Conservation (phyloP, 2,329 filamentous ascomycete species). For the Fusarium oligoseptatum region DNA sequence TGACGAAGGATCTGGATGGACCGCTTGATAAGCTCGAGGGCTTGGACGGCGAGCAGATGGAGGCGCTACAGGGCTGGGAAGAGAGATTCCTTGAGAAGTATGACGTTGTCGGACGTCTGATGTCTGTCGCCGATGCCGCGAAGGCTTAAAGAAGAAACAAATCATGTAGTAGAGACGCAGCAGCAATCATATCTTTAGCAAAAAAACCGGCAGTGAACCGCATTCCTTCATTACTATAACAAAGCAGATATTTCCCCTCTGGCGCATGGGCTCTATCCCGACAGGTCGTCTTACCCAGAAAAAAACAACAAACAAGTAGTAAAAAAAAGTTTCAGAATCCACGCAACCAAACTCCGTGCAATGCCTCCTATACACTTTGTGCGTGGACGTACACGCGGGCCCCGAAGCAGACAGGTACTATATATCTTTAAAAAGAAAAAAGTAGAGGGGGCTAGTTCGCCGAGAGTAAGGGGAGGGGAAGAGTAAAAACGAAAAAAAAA, state of each 20-base stretch:
- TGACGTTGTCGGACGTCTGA: slow-evolving; percentile 89
- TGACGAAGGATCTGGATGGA: slow-evolving; percentile 89
- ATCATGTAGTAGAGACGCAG: not conserved
- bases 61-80: slow-evolving; percentile 91
- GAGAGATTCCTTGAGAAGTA: slow-evolving; percentile 95
- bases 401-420: slow-evolving; percentile 32
- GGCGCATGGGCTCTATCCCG: slow-evolving; percentile 31
- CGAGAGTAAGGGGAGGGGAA: slow-evolving; percentile 23
- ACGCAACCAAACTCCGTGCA: slow-evolving; percentile 51
- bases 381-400: slow-evolving; percentile 33
- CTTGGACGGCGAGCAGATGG: slow-evolving; percentile 80
- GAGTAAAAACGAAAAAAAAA: slow-evolving; percentile 19
- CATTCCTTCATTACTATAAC: slow-evolving; percentile 40
- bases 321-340: slow-evolving; percentile 36
- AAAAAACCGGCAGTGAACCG: slow-evolving; percentile 19
- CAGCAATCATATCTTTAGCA: not conserved
- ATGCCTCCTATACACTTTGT: slow-evolving; percentile 50
- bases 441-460: slow-evolving; percentile 28
- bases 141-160: slow-evolving; percentile 21
- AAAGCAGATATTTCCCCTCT: slow-evolving; percentile 29
- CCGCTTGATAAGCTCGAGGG: slow-evolving; percentile 83
- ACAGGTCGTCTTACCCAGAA: slow-evolving; percentile 26
- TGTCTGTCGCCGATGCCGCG: slow-evolving; percentile 62
- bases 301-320: slow-evolving; percentile 24
- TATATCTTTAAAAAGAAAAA: slow-evolving; percentile 38